Evolutionary conservation across 805 yeast genomes (phyloP).

Genomic region (Candida dajiaensis): DNA sequence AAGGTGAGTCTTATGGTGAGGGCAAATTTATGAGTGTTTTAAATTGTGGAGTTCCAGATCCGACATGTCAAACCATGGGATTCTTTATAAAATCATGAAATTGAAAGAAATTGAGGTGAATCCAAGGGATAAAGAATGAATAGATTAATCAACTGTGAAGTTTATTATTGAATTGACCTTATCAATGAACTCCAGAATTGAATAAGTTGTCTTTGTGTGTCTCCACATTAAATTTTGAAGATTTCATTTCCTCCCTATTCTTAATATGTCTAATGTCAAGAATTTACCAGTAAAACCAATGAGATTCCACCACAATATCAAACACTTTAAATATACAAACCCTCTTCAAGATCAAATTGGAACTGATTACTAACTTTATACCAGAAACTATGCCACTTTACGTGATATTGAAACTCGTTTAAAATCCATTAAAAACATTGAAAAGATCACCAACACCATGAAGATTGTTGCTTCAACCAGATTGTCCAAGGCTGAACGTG

Average conservation of each 20-base stretch:
- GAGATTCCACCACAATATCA: neutral
- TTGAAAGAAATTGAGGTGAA: neutral
- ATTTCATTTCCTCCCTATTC: too few species aligned
- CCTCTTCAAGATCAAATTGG: too few species aligned
- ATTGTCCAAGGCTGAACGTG: conserved; percentile 90
- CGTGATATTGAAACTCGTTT: conserved; percentile 98
- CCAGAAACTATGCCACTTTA: conserved; percentile 92
- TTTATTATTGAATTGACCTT: neutral
- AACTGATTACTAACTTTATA: conserved; percentile 12
- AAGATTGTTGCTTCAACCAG: conserved; percentile 98
- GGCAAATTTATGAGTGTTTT: neutral
- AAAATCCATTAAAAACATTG: conserved; percentile 97
- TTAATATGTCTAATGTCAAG: too few species aligned
- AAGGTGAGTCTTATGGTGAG: conserved; percentile 18
- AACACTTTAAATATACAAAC: neutral
- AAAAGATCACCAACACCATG: conserved; percentile 99
- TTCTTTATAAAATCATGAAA: neutral
- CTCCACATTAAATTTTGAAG: neutral
- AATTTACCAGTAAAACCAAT: too few species aligned
- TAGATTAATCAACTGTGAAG: neutral
- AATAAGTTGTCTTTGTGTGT: too few species aligned
- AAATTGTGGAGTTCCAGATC: neutral
- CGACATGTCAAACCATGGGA: neutral
- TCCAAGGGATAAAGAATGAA: too few species aligned
- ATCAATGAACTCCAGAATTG: neutral